Base-by-base conservation (phyloP, 2,329 filamentous ascomycete genomes). In the Lecanicillium sp. region DNA sequence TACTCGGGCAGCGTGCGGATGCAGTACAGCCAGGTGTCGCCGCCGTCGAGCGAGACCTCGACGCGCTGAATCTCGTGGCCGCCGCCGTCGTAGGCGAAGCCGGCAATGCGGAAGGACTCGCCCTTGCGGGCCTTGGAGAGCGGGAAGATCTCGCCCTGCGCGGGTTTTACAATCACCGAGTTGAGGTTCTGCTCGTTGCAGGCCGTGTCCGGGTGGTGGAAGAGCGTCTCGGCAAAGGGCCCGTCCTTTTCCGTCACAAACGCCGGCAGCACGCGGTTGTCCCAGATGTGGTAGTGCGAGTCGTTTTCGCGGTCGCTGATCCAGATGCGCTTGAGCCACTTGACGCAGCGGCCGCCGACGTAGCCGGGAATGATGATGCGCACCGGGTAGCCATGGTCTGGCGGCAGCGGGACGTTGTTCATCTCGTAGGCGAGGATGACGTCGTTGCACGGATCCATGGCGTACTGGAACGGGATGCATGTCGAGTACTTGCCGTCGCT, bases 61-160 rank as follows among this genome's bases (percentile, higher is more conserved):
- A 75, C 69, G 6, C 71, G 61, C 40, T 69, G 62, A 25, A 72
- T 66, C 50, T 62, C 61, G 27, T 66, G 58, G 1, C 71, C 71
- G n/a, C 69, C 69, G 6, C 71, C 71, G 18, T 63, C 66, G 45
- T 71, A 72, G 0, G 71, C 71, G 51, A 69, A 73, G 2, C 71
- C 71, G 42, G 65, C 60, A 10, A 69, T 55, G 3, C 62, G 55
- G 41, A 71, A 72, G 11, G 46, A 62, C 19, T 61, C 44, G 3
- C 57, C 63, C 25, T 53, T 57, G 17, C 53, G 52, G 9, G 60
- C 57, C 11, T 62, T 52, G 0, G 42, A 44, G 0, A 72, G 44
- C 4, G 54, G 43, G 1, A 72, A 56, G 29, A 47, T 62, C 48
- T 71, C 67, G 4, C 62, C 64, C 27, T 71, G 67, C 2, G 54